Percentiles rank a stretch among this genome's conserved stretches.
phyloP scores from a whole-genome alignment of 441 rosid species.

The Bruguiera hainesii region DNA sequence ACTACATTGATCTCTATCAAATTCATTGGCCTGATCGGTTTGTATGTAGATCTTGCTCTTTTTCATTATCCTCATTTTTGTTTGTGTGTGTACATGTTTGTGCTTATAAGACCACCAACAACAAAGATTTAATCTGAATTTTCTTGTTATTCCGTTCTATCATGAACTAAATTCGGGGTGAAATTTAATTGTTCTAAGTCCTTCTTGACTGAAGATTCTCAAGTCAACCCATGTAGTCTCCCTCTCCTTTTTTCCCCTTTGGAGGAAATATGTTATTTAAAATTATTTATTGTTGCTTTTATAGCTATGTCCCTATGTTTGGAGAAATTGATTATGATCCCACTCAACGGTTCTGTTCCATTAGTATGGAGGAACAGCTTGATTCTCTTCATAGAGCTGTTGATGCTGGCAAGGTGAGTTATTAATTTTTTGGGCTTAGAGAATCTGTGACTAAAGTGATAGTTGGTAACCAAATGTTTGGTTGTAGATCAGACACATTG shows the following conservation, averaged over 20 bases:
- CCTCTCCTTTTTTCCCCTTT: too few relatives aligned
- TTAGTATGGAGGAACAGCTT: conserved; percentile 57
- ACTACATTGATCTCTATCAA: conserved; percentile 63
- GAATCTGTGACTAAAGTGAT: background rate
- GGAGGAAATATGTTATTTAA: background rate
- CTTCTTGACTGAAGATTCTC: too few relatives aligned
- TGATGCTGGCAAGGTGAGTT: conserved; percentile 48
- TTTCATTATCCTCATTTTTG: conserved; percentile 10
- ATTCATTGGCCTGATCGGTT: conserved; percentile 81
- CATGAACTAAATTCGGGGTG: too few relatives aligned
- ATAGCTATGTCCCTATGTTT: conserved; percentile 64
- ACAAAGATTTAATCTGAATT: too few relatives aligned
- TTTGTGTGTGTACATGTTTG: background rate
- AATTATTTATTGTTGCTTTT: conserved; percentile 15
- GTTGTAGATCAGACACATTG: conserved; percentile 54
- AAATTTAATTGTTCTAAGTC: too few relatives aligned
- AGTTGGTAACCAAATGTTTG: conserved; percentile 11
- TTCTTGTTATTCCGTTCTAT: too few relatives aligned
- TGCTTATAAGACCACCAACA: too few relatives aligned
- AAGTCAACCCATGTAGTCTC: too few relatives aligned
- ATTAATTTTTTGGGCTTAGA: conserved; percentile 4
- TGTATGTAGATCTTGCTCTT: conserved; percentile 37
- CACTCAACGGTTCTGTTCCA: conserved; percentile 36
- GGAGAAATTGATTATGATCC: conserved; percentile 59
- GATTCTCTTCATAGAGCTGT: conserved; percentile 52